Percentiles rank a stretch among this genome's conserved stretches.
Evolutionary conservation across 352 stramenopile species (phyloP).

Genomic region (Peronospora destructor): DNA sequence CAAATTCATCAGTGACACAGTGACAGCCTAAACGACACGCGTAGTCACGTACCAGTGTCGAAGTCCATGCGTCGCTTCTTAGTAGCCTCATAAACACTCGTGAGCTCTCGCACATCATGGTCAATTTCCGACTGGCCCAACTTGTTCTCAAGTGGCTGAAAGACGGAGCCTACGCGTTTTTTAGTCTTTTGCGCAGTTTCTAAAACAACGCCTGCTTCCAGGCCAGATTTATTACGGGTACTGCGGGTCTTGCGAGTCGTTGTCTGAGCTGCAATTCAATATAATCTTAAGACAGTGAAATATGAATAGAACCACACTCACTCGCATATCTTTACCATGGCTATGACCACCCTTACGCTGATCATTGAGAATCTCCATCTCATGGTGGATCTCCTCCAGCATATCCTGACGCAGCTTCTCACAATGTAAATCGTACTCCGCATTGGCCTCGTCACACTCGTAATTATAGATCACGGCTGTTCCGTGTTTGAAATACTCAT

Average conservation of each 20-base stretch:
- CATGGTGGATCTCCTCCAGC: conserved; percentile 80
- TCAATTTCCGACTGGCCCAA: conserved; percentile 68
- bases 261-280: conserved; percentile 35
- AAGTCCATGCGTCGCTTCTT: conserved; percentile 66
- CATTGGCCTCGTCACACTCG: conserved; percentile 72
- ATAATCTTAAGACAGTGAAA: background rate
- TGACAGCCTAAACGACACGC: conserved; percentile 2
- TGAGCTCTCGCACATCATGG: conserved; percentile 59
- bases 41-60: conserved; percentile 27
- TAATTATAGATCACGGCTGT: conserved; percentile 73
- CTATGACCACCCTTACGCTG: conserved; percentile 54
- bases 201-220: conserved; percentile 29
- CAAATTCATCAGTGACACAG: conserved; percentile 17
- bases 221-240: conserved; percentile 48
- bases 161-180: conserved; percentile 57
- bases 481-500: conserved; percentile 50
- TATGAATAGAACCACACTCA: background rate
- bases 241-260: conserved; percentile 74
- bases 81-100: conserved; percentile 35
- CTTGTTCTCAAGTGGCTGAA: conserved; percentile 63
- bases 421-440: conserved; percentile 68
- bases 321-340: conserved; percentile 25
- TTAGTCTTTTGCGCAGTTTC: conserved; percentile 66
- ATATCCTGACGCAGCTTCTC: conserved; percentile 79
- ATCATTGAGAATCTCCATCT: conserved; percentile 78